These are phyloP conservation scores for Blastomyces emzantsi DNA, from an alignment of 2,329 filamentous ascomycete species.

Conservation along the genomic window DNA sequence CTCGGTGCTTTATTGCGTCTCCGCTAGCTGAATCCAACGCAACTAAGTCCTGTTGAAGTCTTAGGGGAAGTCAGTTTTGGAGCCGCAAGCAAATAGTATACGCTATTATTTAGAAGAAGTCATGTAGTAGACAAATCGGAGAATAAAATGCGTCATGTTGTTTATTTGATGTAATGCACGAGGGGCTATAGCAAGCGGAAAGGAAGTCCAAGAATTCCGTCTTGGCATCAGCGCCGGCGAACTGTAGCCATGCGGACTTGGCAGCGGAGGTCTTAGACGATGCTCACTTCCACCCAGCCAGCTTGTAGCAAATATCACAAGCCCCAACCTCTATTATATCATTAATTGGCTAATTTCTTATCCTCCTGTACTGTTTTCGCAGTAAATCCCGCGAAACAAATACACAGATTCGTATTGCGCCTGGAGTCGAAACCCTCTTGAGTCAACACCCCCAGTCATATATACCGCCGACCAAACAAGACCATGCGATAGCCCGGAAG, in stretches of 20 bases:
- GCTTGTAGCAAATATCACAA: background rate
- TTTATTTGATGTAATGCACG: too few relatives aligned
- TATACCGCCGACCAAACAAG: background rate
- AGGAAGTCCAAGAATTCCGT: background rate
- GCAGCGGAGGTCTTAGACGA: background rate
- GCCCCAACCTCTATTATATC: background rate
- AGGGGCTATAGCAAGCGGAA: too few relatives aligned
- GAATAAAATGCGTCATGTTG: too few relatives aligned
- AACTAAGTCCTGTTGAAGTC: too few relatives aligned
- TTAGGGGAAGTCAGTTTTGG: too few relatives aligned
- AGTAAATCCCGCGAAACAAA: background rate
- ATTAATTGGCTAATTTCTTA: background rate
- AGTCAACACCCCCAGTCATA: background rate
- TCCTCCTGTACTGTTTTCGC: background rate
- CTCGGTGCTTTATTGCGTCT: too few relatives aligned
- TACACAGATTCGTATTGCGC: background rate
- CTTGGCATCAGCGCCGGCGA: background rate
- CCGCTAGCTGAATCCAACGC: too few relatives aligned
- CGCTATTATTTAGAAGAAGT: too few relatives aligned
- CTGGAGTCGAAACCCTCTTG: background rate
- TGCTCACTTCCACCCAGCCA: background rate
- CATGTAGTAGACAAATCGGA: too few relatives aligned
- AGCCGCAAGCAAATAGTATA: too few relatives aligned
- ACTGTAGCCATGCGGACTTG: background rate
- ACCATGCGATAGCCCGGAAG: background rate